phyloP scores from a whole-genome alignment of 164 flowering plant genomes.

The Chloranthus sessilifolius region DNA sequence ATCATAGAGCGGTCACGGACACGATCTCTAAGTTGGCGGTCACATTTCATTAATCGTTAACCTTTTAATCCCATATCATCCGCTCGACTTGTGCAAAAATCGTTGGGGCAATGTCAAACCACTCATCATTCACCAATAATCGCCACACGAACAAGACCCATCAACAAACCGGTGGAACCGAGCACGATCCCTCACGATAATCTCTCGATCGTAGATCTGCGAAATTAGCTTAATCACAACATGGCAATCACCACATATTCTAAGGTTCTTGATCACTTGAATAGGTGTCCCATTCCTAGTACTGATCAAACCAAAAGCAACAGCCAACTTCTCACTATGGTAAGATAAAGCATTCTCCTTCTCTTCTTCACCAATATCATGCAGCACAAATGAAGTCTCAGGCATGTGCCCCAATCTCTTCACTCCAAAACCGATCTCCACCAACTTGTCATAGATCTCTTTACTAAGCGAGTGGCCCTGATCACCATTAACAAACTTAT shows the following conservation, averaged over 20 bases:
- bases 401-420: constrained; percentile 62
- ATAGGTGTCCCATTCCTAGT: constrained; percentile 42
- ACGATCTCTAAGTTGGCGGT: too few species aligned
- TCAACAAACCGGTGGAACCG: constrained; percentile 71
- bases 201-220: constrained; percentile 62
- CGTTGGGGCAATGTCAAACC: too few species aligned
- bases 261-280: constrained; percentile 78
- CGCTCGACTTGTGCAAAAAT: too few species aligned
- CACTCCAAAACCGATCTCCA: constrained; percentile 64
- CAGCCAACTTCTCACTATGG: constrained; percentile 92
- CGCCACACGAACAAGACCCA: constrained; percentile 77
- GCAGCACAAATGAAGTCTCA: constrained; percentile 62
- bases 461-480: constrained; percentile 39
- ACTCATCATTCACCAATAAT: constrained; percentile 80
- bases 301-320: constrained; percentile 74
- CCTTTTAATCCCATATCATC: too few species aligned
- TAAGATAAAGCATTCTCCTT: constrained; percentile 69
- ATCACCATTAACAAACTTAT: constrained; percentile 68
- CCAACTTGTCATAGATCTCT: constrained; percentile 66
- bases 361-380: constrained; percentile 88
- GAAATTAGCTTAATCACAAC: constrained; percentile 66
- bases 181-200: constrained; percentile 75
- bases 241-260: constrained; percentile 93
- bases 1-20: too few species aligned
- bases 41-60: too few species aligned